A percentile compares a stretch with the other conserved stretches of the same genome.
phyloP scores from a whole-genome alignment of 768 basidiomycete genomes.

The Boletus subcaerulescens region DNA sequence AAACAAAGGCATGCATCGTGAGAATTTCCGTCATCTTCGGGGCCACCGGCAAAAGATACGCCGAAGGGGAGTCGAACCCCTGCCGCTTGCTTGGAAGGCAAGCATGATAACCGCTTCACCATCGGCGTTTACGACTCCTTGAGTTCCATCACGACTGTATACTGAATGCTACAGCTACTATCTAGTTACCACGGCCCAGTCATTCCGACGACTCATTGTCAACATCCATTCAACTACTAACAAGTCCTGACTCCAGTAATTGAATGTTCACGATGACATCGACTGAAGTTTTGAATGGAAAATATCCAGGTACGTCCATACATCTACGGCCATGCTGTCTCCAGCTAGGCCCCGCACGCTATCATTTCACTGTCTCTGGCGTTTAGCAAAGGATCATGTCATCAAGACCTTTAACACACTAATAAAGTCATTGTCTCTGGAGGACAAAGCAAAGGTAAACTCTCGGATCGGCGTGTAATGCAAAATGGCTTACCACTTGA shows the following conservation, averaged over 20 bases:
- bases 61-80: slow-evolving; percentile 77
- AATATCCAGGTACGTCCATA: slow-evolving; percentile 21
- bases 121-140: slow-evolving; percentile 41
- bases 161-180: too few species aligned
- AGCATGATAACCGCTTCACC: slow-evolving; percentile 94
- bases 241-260: not conserved
- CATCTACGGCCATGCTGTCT: not conserved
- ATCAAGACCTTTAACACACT: slow-evolving; percentile 54
- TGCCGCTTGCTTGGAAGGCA: slow-evolving; percentile 82
- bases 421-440: slow-evolving; percentile 43
- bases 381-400: slow-evolving; percentile 49
- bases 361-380: not conserved
- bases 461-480: not conserved
- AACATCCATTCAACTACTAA: too few species aligned
- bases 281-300: slow-evolving; percentile 7
- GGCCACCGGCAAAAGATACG: slow-evolving; percentile 14
- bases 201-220: too few species aligned
- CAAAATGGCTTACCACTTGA: not conserved
- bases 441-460: slow-evolving; percentile 52
- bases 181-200: too few species aligned
- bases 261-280: slow-evolving; percentile 5
- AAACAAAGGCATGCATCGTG: not conserved
- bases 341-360: not conserved
- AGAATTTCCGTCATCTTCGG: not conserved
- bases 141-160: too few species aligned